Percentiles rank a stretch among this genome's conserved stretches.
Evolutionary conservation across 805 yeast species (phyloP).

Genomic region (Phaffomyces opuntiae): DNA sequence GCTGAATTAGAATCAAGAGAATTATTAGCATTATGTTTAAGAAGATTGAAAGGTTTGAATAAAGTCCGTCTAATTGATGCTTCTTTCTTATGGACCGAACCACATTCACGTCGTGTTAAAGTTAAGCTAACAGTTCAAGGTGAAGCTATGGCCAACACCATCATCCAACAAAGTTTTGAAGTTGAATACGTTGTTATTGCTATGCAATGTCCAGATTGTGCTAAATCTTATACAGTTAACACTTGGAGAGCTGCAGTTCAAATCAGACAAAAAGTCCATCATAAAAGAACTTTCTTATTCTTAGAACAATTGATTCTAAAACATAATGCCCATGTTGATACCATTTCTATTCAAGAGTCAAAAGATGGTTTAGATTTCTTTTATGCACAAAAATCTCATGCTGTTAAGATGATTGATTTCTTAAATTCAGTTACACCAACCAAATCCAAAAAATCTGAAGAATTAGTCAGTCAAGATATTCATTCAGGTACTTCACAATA

Average conservation of each 20-base stretch:
- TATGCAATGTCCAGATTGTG: constrained; percentile 98
- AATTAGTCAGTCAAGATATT: constrained; percentile 84
- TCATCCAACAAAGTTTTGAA: constrained; percentile 89
- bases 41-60: constrained; percentile 80
- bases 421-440: constrained; percentile 79
- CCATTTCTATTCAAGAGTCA: constrained; percentile 87
- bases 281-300: constrained; percentile 92
- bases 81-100: constrained; percentile 96
- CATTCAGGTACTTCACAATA: constrained; percentile 84
- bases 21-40: constrained; percentile 80
- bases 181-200: constrained; percentile 91
- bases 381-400: constrained; percentile 83
- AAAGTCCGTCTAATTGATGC: constrained; percentile 90
- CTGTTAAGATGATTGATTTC: constrained; percentile 90
- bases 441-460: constrained; percentile 77
- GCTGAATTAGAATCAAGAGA: constrained; percentile 92
- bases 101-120: constrained; percentile 92
- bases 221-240: constrained; percentile 90
- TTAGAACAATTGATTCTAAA: constrained; percentile 91
- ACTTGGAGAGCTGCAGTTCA: constrained; percentile 99
- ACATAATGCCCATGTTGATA: constrained; percentile 89
- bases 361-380: constrained; percentile 94
- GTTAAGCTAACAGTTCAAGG: constrained; percentile 93
- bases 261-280: constrained; percentile 94
- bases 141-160: constrained; percentile 87